Evolutionary conservation across 2,329 filamentous ascomycete species (phyloP).

Genomic region (Ceratocystis cacaofunesta): DNA sequence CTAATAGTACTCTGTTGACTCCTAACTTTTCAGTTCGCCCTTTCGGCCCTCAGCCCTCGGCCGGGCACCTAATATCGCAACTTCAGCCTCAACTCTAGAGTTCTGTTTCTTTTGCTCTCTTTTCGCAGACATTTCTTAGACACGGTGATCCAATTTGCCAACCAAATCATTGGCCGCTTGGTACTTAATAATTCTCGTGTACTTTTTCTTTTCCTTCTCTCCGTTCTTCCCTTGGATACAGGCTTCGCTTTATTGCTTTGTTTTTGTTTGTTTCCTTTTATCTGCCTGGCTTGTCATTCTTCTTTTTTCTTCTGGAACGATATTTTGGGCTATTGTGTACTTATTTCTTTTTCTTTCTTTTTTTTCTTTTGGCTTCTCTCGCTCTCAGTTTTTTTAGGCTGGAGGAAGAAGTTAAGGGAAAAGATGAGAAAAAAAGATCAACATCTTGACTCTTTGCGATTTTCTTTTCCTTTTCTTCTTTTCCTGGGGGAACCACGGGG

Average conservation of each 20-base stretch:
- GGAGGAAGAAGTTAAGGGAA: neutral
- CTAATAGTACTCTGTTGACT: too few species aligned
- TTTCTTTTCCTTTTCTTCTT: neutral
- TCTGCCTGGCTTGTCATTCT: neutral
- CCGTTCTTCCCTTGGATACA: neutral
- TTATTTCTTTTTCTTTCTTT: neutral
- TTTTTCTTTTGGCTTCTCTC: neutral
- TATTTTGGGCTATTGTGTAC: neutral
- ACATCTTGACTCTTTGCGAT: neutral
- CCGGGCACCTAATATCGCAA: neutral
- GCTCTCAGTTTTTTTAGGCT: neutral
- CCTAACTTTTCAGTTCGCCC: too few species aligned
- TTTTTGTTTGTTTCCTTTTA: conserved; percentile 6
- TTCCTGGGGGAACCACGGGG: neutral
- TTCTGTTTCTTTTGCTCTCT: neutral
- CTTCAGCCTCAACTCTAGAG: neutral
- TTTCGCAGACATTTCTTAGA: neutral
- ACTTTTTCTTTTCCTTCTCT: neutral
- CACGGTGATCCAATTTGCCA: neutral
- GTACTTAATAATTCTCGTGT: conserved; percentile 1
- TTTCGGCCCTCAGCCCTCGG: neutral
- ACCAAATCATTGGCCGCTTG: neutral
- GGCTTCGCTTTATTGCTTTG: neutral
- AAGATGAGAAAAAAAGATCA: neutral
- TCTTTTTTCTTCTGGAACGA: neutral